Evolutionary conservation across 1,139 yeast species (phyloP), one percentile per base, ranked within the genome.

Genomic region (Suhomyces taliae): DNA sequence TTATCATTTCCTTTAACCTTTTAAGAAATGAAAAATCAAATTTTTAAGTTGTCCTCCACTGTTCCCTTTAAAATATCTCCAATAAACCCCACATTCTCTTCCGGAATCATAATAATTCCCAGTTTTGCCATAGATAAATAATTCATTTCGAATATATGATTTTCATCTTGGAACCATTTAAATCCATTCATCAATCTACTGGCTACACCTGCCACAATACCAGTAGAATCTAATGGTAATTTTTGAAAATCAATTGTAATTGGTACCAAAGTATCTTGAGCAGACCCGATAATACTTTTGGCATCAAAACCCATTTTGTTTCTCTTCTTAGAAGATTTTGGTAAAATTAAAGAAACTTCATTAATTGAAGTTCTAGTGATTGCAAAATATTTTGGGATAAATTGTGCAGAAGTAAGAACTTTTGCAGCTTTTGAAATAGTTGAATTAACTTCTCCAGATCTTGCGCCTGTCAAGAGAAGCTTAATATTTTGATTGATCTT

Each of bases 121-220:
- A 85, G 76, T 49, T 74, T 67, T 2, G 86, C 88, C 69, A 85
- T 80, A 9, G 87, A 81, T 29, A 84, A 64, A 54, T 83, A 84
- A 56, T 78, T 78, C 81, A 83, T 79, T 50, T 82, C 85, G 41
- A 72, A 70, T 1, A 68, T 60, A 44, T 53, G 56, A 12, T 60
- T 57, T 7, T 56, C 57, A 8, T 54, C 47, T 19, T 48, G 57
- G 11, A 57, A 57, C 9, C 48, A 42, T 31, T 57, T 57, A 38
- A 69, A 57, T 3, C 74, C 74, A 40, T 65, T 67, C 34, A 79
- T 60, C 32, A 82, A 62, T 46, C 68, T 71, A 45, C 80, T 69
- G 0, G 89, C 87, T 32, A 84, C 75, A 1, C 88, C 87, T 0
- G 87, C 83, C 1, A 83, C 88, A 46, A 84, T 82, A 42, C 89